These are phyloP conservation scores for Helminthosporium solani DNA, from an alignment of 2,329 filamentous ascomycete species.

Conservation along the genomic window DNA sequence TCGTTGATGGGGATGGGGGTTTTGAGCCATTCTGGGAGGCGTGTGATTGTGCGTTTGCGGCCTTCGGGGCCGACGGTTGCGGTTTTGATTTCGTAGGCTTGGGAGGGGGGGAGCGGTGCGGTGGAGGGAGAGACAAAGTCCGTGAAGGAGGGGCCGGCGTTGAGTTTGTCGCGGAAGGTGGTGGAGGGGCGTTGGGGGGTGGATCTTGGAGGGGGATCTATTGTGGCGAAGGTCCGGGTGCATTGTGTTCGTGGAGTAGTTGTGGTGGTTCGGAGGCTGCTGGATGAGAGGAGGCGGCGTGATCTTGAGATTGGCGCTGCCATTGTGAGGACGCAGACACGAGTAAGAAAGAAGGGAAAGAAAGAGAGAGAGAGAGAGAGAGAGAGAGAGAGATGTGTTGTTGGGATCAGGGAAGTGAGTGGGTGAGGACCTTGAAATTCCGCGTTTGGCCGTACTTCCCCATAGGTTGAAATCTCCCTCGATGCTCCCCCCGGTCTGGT, in stretches of 20 bases:
- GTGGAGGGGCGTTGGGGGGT: slow-evolving; percentile 48
- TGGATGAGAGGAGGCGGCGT: slow-evolving; percentile 31
- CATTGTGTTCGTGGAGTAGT: slow-evolving; percentile 16
- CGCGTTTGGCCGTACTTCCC: slow-evolving; percentile 26
- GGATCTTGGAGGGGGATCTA: slow-evolving; percentile 26
- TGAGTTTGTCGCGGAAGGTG: slow-evolving; percentile 62
- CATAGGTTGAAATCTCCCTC: neutral
- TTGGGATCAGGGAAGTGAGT: no score
- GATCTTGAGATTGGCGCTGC: slow-evolving; percentile 35
- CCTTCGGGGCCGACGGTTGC: slow-evolving; percentile 62
- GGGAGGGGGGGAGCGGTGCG: slow-evolving; percentile 47
- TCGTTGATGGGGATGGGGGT: slow-evolving; percentile 84
- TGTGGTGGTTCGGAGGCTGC: slow-evolving; percentile 14
- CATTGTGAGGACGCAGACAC: slow-evolving; percentile 21
- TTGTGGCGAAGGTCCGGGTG: slow-evolving; percentile 36
- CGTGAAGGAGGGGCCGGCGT: slow-evolving; percentile 63
- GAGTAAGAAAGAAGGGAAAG: slow-evolving; percentile 2
- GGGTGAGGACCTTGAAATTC: slow-evolving; percentile 19
- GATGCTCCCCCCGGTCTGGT: no score
- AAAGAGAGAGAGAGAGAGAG: slow-evolving; percentile 1
- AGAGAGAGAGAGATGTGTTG: no score
- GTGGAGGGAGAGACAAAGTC: slow-evolving; percentile 59
- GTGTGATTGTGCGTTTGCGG: slow-evolving; percentile 65
- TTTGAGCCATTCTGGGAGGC: slow-evolving; percentile 92
- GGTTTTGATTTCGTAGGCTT: slow-evolving; percentile 62